phyloP scores from a whole-genome alignment of 1,284 basidiomycete genomes.

The Wolfiporia cocos region DNA sequence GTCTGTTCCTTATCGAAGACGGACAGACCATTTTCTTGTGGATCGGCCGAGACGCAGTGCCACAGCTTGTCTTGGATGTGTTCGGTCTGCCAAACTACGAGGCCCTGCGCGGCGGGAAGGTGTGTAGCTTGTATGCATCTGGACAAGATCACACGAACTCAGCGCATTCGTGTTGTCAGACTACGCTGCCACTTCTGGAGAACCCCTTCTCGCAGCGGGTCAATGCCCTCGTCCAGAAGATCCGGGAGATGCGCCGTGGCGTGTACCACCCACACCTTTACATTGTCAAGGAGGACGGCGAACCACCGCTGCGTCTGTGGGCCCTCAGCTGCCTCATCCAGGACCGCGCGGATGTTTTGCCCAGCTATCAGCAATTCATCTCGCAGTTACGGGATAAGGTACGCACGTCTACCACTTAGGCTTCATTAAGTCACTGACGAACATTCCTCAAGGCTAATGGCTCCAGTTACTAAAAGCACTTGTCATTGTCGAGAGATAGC shows the following conservation, averaged over 20 bases:
- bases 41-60: conserved; percentile 95
- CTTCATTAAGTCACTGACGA: background rate
- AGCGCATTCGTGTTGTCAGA: conserved; percentile 35
- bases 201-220: conserved; percentile 93
- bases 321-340: conserved; percentile 93
- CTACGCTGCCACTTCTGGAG: conserved; percentile 82
- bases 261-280: conserved; percentile 95
- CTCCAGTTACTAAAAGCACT: conserved; percentile 16
- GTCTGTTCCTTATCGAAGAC: conserved; percentile 96
- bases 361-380: conserved; percentile 94
- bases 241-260: conserved; percentile 84
- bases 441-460: conserved; percentile 15
- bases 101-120: conserved; percentile 89
- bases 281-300: conserved; percentile 97
- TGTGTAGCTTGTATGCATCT: conserved; percentile 24
- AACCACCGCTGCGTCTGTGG: conserved; percentile 91
- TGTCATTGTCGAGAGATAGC: no score
- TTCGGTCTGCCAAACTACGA: conserved; percentile 90
- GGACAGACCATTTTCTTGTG: conserved; percentile 97
- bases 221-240: conserved; percentile 91
- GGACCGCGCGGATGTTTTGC: conserved; percentile 91
- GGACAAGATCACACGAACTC: background rate
- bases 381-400: conserved; percentile 75
- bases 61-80: conserved; percentile 90
- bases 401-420: conserved; percentile 10